Base-by-base conservation (phyloP, 768 basidiomycete genomes). In the Pisolithus marmoratus region DNA sequence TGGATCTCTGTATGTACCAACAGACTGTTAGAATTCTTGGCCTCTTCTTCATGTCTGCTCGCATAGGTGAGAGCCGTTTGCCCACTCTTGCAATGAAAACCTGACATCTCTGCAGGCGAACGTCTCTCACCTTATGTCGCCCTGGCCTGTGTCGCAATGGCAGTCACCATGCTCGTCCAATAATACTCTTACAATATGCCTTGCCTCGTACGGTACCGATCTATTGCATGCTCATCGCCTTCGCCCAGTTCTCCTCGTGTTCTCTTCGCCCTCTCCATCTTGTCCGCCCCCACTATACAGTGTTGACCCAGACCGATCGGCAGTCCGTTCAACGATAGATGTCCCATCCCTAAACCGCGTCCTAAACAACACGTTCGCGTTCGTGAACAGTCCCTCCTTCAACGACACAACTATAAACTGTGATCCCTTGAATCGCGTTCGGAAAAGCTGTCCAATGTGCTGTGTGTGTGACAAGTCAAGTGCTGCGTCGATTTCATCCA, bases 401-500 rank as follows among this genome's bases (percentile, higher is more conserved):
- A 98, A 74, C 19, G 87, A 91, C 52, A 98, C 95, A 46, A 98
- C 96, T 62, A 98, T 96, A 72, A 97, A 99, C 66, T 99, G 96
- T 15, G 88, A 89, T 38, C 95, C 95, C 71, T 93, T 94, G 80
- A 99, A 99, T 17, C 96, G 83, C 45, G 87, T 95, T 38, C 88
- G 81, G 82, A 99, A 98, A n/a, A 98, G 81, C 58, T 93, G 91
- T 27, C 95, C 96, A 54, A 99, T 97, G 68, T 99, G 92, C 62
- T 98, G 94, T 2, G 92, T 95, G 60, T 95, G 93, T 26, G 92
- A 94, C 12, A 98, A 74, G 70, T 99, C 96, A 24, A 98, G 80
- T 8, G 95, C 95, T 0, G 96, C 94, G 68, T 98, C 96, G 56
- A 99, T 95, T 70, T 99, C 96, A 71, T 99, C 96, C 8, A 99